These are phyloP conservation scores for Tirmania nivea DNA, from an alignment of 495 filamentous ascomycete genomes.

Conservation along the genomic window DNA sequence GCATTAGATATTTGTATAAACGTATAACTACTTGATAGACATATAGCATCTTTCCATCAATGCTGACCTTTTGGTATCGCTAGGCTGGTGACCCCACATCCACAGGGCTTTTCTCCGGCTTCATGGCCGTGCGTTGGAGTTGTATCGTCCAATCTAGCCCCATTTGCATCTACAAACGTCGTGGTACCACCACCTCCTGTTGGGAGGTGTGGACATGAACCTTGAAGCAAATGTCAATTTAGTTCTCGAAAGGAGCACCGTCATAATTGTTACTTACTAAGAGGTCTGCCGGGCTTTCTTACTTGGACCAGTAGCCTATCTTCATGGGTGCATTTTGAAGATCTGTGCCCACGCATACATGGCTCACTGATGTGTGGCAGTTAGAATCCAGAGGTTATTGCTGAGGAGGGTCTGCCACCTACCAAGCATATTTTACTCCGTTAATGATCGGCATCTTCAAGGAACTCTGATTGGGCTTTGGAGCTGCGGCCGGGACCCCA, in stretches of 20 bases:
- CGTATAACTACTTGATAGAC: no score
- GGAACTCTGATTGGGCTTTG: neutral
- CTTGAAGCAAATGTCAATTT: neutral
- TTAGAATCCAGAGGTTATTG: neutral
- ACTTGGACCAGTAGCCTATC: constrained; percentile 19
- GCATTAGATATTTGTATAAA: no score
- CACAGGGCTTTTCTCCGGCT: constrained; percentile 2
- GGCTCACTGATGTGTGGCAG: constrained; percentile 8
- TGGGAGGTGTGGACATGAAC: constrained; percentile 8
- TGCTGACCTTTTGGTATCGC: constrained; percentile 13
- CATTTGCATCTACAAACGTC: constrained; percentile 2
- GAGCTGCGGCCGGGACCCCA: neutral
- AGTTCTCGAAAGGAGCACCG: no score
- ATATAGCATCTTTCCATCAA: neutral
- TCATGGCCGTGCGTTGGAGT: neutral
- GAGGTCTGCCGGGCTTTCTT: constrained; percentile 18
- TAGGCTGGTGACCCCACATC: constrained; percentile 12
- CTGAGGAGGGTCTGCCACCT: neutral
- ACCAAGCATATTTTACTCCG: constrained; percentile 18
- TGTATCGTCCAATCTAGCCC: neutral
- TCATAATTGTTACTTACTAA: constrained; percentile 2
- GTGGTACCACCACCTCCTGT: constrained; percentile 8
- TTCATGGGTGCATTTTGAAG: constrained; percentile 17
- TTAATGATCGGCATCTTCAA: constrained; percentile 12
- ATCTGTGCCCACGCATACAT: constrained; percentile 18